A percentile compares a stretch with the other conserved stretches of the same genome.
Evolutionary conservation across 2,329 filamentous ascomycete genomes (phyloP).

Genomic region (Neofusicoccum laricinum): DNA sequence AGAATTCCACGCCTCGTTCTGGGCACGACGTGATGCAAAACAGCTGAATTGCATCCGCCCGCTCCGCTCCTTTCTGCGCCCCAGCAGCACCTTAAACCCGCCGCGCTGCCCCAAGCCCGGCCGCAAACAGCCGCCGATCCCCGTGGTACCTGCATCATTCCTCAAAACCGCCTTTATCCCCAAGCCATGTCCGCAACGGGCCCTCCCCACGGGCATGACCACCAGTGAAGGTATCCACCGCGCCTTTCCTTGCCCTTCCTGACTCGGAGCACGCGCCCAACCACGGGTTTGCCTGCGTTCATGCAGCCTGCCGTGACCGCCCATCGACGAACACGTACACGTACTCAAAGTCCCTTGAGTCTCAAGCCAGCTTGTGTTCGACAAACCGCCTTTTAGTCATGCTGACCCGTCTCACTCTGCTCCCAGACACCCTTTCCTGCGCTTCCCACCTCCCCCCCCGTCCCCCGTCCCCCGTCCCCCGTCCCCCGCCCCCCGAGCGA

Average conservation of each 20-base stretch:
- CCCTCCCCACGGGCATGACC: not conserved
- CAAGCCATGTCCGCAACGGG: conserved; percentile 1
- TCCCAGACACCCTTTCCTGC: conserved; percentile 29
- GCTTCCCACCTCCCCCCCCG: conserved; percentile 14
- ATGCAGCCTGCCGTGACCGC: conserved; percentile 28
- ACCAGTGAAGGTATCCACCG: conserved; percentile 13
- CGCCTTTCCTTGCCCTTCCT: conserved; percentile 18
- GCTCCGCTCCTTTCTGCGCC: not conserved
- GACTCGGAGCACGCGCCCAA: conserved; percentile 28
- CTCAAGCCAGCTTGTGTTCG: conserved; percentile 31
- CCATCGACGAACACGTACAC: conserved; percentile 37
- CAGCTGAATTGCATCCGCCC: conserved; percentile 6
- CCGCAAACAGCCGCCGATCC: conserved; percentile 14
- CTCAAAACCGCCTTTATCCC: conserved; percentile 11
- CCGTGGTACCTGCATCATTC: conserved; percentile 13
- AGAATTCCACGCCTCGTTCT: conserved; percentile 9
- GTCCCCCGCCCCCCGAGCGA: not conserved
- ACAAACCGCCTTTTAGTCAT: conserved; percentile 33
- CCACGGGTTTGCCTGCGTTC: conserved; percentile 25
- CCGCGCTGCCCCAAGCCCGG: not conserved
- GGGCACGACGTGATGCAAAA: conserved; percentile 3
- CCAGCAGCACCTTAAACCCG: not conserved
- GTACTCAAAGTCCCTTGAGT: conserved; percentile 22
- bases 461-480: conserved; percentile 19
- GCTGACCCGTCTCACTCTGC: conserved; percentile 36